phyloP scores from a whole-genome alignment of 2,329 filamentous ascomycete genomes.

The Neophaeococcomyces aloes region DNA sequence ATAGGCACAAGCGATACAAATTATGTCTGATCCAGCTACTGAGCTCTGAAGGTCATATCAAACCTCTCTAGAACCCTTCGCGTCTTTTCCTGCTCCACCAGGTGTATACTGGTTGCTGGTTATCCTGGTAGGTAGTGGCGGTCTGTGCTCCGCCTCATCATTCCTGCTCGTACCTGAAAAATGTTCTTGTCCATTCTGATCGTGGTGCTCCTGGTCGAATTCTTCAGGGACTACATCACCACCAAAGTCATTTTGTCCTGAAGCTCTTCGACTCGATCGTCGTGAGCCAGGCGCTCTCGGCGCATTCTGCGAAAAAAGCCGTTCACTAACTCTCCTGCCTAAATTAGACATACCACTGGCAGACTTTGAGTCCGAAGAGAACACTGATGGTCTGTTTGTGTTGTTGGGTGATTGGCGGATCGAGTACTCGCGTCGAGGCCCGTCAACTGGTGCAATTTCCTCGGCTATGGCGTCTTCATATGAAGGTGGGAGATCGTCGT shows the following conservation, averaged over 20 bases:
- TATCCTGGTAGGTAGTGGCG: neutral
- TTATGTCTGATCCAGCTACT: no score
- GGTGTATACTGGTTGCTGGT: neutral
- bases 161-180: neutral
- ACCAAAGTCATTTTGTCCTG: neutral
- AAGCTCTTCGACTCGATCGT: neutral
- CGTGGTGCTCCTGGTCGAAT: no score
- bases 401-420: conserved; percentile 23
- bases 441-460: conserved; percentile 62
- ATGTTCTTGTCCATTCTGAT: no score
- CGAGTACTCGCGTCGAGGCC: conserved; percentile 47
- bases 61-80: neutral
- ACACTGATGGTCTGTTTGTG: conserved; percentile 11
- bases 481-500: conserved; percentile 76
- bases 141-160: conserved; percentile 1
- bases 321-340: conserved; percentile 18
- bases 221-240: conserved; percentile 4
- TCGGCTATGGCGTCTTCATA: conserved; percentile 90
- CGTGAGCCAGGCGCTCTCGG: conserved; percentile 3
- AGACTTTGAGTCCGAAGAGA: conserved; percentile 18
- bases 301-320: conserved; percentile 17
- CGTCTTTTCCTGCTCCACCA: neutral
- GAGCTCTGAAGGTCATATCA: neutral
- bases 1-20: no score
- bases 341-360: conserved; percentile 7